Conservation (phyloP, 805 yeast genomes). For the Huiozyma sinensis region DNA sequence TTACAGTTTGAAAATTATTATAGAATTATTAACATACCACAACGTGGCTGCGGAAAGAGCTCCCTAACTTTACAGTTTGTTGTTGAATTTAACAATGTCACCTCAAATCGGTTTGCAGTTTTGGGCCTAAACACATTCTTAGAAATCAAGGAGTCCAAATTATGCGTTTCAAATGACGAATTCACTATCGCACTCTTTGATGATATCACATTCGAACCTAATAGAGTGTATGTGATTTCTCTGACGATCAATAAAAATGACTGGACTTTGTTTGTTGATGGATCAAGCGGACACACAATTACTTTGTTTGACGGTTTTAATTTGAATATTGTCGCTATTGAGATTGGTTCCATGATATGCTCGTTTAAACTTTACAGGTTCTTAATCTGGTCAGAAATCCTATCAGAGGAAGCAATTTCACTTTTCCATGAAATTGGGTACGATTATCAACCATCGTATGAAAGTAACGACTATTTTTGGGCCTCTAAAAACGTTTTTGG, state of each 20-base stretch:
- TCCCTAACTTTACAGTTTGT: slow-evolving; percentile 22
- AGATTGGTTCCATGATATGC: slow-evolving; percentile 26
- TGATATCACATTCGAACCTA: slow-evolving; percentile 17
- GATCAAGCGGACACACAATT: slow-evolving; percentile 12
- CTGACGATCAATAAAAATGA: slow-evolving; percentile 7
- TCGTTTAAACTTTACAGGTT: slow-evolving; percentile 22
- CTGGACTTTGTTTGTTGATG: slow-evolving; percentile 18
- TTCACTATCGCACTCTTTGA: slow-evolving; percentile 21
- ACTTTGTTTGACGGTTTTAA: slow-evolving; percentile 9
- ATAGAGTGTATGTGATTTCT: slow-evolving; percentile 12
- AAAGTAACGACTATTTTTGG: slow-evolving; percentile 1
- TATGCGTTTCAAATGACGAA: slow-evolving; percentile 23
- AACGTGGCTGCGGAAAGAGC: slow-evolving; percentile 3
- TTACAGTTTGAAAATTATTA: slow-evolving; percentile 21
- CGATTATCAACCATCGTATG: background rate
- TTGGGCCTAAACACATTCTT: slow-evolving; percentile 18
- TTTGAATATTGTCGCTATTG: slow-evolving; percentile 10
- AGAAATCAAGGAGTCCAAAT: slow-evolving; percentile 21
- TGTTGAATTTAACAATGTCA: slow-evolving; percentile 21
- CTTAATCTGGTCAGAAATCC: slow-evolving; percentile 6
- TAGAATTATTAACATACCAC: slow-evolving; percentile 9
- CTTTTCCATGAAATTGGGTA: background rate
- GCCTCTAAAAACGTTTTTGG: background rate
- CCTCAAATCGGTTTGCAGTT: slow-evolving; percentile 22
- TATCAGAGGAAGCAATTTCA: slow-evolving; percentile 2